Percentiles rank a stretch among this genome's conserved stretches.
Evolutionary conservation across 441 rosid species (phyloP).

Genomic region (Euphorbia celastroides): DNA sequence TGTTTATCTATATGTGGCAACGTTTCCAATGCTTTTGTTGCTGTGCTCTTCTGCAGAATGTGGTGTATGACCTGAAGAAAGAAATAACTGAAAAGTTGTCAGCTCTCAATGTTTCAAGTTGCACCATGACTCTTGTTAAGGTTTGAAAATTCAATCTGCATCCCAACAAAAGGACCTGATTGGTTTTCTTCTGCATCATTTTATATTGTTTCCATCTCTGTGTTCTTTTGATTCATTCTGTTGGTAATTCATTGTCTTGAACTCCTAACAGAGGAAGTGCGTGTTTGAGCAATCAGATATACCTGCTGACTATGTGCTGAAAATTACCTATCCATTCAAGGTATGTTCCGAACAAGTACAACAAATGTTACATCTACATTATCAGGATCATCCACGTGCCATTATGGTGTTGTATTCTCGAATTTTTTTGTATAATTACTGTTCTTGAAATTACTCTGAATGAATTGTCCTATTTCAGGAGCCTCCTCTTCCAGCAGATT

Average conservation of each 20-base stretch:
- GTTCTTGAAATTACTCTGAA: slow-evolving; percentile 4
- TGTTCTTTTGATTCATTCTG: slow-evolving; percentile 17
- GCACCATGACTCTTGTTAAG: slow-evolving; percentile 85
- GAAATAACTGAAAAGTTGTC: slow-evolving; percentile 66
- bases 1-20: neutral
- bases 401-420: slow-evolving; percentile 2
- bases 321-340: slow-evolving; percentile 90
- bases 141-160: slow-evolving; percentile 36
- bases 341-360: slow-evolving; percentile 30
- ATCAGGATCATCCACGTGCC: neutral
- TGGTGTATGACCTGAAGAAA: slow-evolving; percentile 61
- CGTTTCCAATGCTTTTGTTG: slow-evolving; percentile 12
- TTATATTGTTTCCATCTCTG: neutral
- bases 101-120: slow-evolving; percentile 69
- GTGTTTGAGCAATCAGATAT: slow-evolving; percentile 79
- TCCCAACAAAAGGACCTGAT: slow-evolving; percentile 7
- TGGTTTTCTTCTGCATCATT: neutral
- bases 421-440: neutral
- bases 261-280: slow-evolving; percentile 62
- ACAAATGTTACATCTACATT: neutral
- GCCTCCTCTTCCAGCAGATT: slow-evolving; percentile 84
- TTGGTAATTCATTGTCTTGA: slow-evolving; percentile 20
- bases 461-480: slow-evolving; percentile 41
- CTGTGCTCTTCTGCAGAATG: slow-evolving; percentile 42
- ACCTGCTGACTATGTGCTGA: slow-evolving; percentile 69